A percentile compares a stretch with the other conserved stretches of the same genome.
phyloP scores from a whole-genome alignment of 1,139 yeast genomes.

The Pichia sp. region DNA sequence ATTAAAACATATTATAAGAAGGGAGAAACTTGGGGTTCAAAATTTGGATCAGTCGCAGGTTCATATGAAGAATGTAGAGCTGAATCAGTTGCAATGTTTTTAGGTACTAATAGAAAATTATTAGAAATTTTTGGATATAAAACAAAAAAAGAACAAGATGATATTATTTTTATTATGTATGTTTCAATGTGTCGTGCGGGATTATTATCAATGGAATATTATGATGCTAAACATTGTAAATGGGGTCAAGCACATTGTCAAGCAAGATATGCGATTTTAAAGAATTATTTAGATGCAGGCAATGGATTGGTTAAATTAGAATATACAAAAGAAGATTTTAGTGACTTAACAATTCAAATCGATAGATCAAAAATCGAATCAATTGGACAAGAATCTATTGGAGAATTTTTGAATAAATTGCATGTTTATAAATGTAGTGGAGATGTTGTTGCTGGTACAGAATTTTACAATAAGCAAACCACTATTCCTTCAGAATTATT shows the following conservation, averaged over 20 bases:
- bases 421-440: constrained; percentile 78
- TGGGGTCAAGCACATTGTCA: constrained; percentile 99
- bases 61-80: constrained; percentile 92
- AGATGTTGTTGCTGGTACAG: constrained; percentile 56
- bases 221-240: constrained; percentile 73
- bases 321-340: constrained; percentile 40
- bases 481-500: constrained; percentile 59
- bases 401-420: constrained; percentile 62
- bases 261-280: constrained; percentile 80
- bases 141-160: constrained; percentile 51
- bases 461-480: constrained; percentile 60
- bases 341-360: constrained; percentile 54
- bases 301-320: constrained; percentile 50
- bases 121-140: constrained; percentile 67
- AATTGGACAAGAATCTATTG: constrained; percentile 67
- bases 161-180: constrained; percentile 60
- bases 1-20: constrained; percentile 63
- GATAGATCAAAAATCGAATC: constrained; percentile 57
- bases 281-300: constrained; percentile 65
- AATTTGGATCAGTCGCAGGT: constrained; percentile 76
- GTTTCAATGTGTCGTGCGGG: constrained; percentile 87
- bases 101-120: constrained; percentile 61
- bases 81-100: constrained; percentile 78
- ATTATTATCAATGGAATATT: constrained; percentile 68
- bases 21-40: constrained; percentile 86